Conservation (phyloP, 176 grass and related monocot species). For the Oryza australiensis region DNA sequence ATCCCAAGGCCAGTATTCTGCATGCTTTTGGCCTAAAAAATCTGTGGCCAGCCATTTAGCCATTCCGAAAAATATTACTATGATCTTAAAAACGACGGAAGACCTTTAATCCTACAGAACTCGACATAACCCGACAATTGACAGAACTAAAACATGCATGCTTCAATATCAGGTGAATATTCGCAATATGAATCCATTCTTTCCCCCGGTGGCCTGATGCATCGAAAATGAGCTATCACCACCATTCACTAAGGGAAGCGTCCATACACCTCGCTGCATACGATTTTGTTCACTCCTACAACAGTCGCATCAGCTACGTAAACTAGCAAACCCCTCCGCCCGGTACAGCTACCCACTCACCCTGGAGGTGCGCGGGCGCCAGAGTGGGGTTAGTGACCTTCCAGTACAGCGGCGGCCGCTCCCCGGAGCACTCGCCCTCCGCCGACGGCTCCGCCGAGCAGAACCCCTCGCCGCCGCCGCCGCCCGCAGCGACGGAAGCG, state of each 20-base stretch:
- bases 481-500: neutral
- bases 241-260: no score
- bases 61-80: no score
- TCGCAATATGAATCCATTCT: neutral
- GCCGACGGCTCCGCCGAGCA: slow-evolving; percentile 44
- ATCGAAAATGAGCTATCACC: neutral
- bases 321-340: no score
- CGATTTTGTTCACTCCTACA: no score
- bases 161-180: neutral
- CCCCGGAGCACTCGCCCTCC: slow-evolving; percentile 35
- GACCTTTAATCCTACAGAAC: neutral
- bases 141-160: slow-evolving; percentile 12
- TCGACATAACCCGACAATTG: neutral
- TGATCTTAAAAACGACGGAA: neutral
- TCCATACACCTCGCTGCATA: no score
- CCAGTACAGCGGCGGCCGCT: slow-evolving; percentile 57
- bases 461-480: slow-evolving; percentile 42
- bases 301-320: no score
- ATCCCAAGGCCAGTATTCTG: no score
- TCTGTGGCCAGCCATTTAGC: no score
- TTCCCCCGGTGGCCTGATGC: neutral
- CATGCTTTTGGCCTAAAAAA: no score
- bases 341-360: slow-evolving; percentile 21
- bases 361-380: slow-evolving; percentile 62
- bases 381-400: slow-evolving; percentile 87